Evolutionary conservation across 805 yeast genomes (phyloP).

Genomic region (Yueomyces sp.): DNA sequence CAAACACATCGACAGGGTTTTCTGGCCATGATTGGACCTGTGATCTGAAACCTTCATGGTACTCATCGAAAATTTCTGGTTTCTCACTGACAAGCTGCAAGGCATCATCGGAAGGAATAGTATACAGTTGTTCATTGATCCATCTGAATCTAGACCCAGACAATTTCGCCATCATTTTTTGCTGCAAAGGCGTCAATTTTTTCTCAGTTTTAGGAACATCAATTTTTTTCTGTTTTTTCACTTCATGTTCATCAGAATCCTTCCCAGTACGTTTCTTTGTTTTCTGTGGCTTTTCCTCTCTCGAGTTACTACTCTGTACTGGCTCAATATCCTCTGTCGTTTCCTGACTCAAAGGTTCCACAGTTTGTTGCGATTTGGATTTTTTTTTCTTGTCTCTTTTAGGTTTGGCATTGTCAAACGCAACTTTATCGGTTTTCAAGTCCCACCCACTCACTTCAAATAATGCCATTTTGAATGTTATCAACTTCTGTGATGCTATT

Average conservation of each 20-base stretch:
- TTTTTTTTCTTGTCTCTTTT: slow-evolving; percentile 13
- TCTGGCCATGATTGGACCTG: slow-evolving; percentile 98
- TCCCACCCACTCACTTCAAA: slow-evolving; percentile 81
- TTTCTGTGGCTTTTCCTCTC: slow-evolving; percentile 5
- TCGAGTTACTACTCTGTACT: not conserved
- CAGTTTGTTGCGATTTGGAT: slow-evolving; percentile 1
- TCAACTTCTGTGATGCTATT: not conserved
- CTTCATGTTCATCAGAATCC: slow-evolving; percentile 2
- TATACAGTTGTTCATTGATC: slow-evolving; percentile 96
- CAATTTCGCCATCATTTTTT: slow-evolving; percentile 88
- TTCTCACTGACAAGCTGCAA: slow-evolving; percentile 58
- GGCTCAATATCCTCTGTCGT: slow-evolving; percentile 1
- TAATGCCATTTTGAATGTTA: slow-evolving; percentile 38
- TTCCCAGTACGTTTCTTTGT: not conserved
- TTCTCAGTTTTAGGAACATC: slow-evolving; percentile 7
- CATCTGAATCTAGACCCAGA: slow-evolving; percentile 94
- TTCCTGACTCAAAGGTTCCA: slow-evolving; percentile 4
- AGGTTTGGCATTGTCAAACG: slow-evolving; percentile 27
- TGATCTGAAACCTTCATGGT: slow-evolving; percentile 87
- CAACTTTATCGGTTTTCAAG: slow-evolving; percentile 40
- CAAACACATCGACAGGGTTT: slow-evolving; percentile 90
- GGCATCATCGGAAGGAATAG: slow-evolving; percentile 69
- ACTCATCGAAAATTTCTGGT: slow-evolving; percentile 84
- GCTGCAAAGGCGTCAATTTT: slow-evolving; percentile 75
- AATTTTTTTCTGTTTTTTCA: slow-evolving; percentile 2